Evolutionary conservation across 805 yeast genomes (phyloP).

Genomic region (Starmerella cellae): DNA sequence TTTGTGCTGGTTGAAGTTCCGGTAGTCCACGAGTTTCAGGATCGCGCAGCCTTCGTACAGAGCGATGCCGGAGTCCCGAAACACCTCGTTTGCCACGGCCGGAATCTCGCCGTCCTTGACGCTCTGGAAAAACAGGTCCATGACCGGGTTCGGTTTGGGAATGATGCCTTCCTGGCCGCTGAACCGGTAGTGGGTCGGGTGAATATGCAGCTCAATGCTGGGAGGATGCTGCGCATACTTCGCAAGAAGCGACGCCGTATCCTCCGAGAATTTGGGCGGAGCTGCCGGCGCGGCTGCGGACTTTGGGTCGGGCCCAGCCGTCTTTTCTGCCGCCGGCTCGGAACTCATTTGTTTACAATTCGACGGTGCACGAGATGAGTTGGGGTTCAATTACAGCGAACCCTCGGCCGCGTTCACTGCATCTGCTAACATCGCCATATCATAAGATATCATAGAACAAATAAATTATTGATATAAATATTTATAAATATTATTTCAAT

Average conservation of each 20-base stretch:
- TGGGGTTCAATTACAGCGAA: too few relatives aligned
- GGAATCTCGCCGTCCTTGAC: constrained; percentile 77
- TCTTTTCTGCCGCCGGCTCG: background rate
- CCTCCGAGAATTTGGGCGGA: constrained; percentile 36
- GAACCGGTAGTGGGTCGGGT: constrained; percentile 81
- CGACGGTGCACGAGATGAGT: background rate
- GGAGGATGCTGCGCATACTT: constrained; percentile 70
- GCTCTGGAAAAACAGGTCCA: constrained; percentile 60
- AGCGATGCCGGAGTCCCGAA: constrained; percentile 71
- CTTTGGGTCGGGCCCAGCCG: background rate
- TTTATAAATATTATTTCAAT: too few relatives aligned
- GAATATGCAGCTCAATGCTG: constrained; percentile 77
- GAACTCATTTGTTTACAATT: background rate
- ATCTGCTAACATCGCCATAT: too few relatives aligned
- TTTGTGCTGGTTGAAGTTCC: constrained; percentile 31
- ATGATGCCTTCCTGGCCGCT: constrained; percentile 83
- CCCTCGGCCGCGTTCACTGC: too few relatives aligned
- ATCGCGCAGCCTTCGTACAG: constrained; percentile 86
- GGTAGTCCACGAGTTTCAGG: constrained; percentile 74
- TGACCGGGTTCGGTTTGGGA: constrained; percentile 63
- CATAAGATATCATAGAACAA: too few relatives aligned
- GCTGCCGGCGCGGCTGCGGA: background rate
- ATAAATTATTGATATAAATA: too few relatives aligned
- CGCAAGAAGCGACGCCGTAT: constrained; percentile 56
- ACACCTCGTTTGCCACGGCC: constrained; percentile 74